Evolutionary conservation across 768 basidiomycete species (phyloP).

Genomic region (Phanerochaete carnosa): DNA sequence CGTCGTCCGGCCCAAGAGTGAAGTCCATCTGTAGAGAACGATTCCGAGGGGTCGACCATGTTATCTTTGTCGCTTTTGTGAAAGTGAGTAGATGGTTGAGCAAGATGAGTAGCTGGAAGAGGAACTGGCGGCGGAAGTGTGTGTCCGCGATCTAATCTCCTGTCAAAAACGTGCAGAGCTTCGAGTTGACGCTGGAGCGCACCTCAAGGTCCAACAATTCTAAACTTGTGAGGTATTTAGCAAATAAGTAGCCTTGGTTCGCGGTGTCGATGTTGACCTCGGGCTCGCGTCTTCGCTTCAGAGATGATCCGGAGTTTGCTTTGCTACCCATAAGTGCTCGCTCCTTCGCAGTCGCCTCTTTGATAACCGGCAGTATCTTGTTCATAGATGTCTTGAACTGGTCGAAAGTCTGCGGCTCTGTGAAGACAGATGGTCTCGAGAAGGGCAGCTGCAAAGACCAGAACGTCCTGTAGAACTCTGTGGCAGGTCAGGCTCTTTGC

Average conservation of each 20-base stretch:
- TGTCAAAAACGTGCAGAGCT: neutral
- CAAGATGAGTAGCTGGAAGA: constrained; percentile 82
- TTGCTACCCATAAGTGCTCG: constrained; percentile 84
- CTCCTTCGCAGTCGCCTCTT: constrained; percentile 85
- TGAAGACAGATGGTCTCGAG: constrained; percentile 74
- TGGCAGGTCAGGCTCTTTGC: neutral
- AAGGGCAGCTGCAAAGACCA: constrained; percentile 88
- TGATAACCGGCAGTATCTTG: constrained; percentile 74
- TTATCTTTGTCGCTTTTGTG: constrained; percentile 61
- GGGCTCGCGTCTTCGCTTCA: constrained; percentile 68
- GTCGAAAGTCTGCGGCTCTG: constrained; percentile 48
- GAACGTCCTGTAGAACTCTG: constrained; percentile 84
- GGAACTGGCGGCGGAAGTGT: constrained; percentile 88
- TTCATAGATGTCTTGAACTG: constrained; percentile 70
- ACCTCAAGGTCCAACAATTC: constrained; percentile 89
- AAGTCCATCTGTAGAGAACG: constrained; percentile 84
- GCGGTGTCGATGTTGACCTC: constrained; percentile 47
- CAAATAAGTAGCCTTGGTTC: constrained; percentile 79
- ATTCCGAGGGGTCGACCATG: constrained; percentile 60
- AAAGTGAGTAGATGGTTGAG: constrained; percentile 73
- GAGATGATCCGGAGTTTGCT: constrained; percentile 26
- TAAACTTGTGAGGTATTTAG: constrained; percentile 88
- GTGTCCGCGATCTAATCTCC: constrained; percentile 75
- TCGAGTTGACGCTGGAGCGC: constrained; percentile 14
- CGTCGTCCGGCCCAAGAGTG: constrained; percentile 61